Base-by-base conservation (phyloP, 2,329 filamentous ascomycete species). In the Penicillium sp. region DNA sequence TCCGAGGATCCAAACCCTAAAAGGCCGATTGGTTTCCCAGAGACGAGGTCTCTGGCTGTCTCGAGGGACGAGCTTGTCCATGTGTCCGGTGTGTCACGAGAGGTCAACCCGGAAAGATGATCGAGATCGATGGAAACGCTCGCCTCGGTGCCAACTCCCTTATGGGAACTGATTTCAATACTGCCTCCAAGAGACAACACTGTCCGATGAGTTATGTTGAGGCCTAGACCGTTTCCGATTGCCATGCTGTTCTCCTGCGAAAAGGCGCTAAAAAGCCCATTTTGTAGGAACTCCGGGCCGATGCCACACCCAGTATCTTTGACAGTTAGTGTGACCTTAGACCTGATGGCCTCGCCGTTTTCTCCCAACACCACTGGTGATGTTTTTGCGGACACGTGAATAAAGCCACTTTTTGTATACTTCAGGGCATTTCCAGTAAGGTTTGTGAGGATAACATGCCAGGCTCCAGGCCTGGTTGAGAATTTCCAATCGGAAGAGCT, bases 181-280 rank as follows among this genome's bases (percentile, higher is more conserved):
- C 53, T 46, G 1, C 68, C 68, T 11, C 57, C 57, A 4, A 70
- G 54, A 0, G 55, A 64, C 20, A 42, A 28, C 4, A 71, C 55
- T 53, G 69, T 57, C 61, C 70, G 47, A 16, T 75, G 74, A 0
- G 85, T 82, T 4, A 87, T 78, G 43, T 78, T 81, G 13, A 87
- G 68, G 3, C 61, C 61, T 2, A 63, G 27, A 16, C 61, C 61
- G 14, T 52, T 63, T 8, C 61, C 61, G 31, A 57, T 50, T 1
- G 52, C 49, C 33, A 62, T 53, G 4, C 51, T 27, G 35, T 63
- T 46, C 27, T 63, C 61, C 38, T 63, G 61, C 10, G 33, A 44
- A 24, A 63, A 63, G 0, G 61, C 55, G 5, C 48, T 59, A 48
- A 62, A 63, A 1, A 62, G 31, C 4, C 50, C 46, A 14, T 56